Evolutionary conservation across 1,284 basidiomycete species (phyloP).

Genomic region (Leccinum solheimii): DNA sequence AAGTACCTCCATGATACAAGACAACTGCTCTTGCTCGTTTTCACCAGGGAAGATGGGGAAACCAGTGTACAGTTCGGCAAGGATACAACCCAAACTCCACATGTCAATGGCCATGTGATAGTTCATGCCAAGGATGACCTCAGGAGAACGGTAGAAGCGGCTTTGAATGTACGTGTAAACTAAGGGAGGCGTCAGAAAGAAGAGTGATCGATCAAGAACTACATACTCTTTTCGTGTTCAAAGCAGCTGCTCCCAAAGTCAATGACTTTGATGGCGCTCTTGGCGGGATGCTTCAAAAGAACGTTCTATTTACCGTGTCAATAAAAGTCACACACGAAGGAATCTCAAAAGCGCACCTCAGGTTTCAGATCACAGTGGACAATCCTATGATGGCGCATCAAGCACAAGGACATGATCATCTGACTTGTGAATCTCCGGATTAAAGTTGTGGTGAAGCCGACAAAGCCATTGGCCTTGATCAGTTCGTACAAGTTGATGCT

Average conservation of each 20-base stretch:
- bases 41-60: constrained; percentile 99
- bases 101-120: constrained; percentile 96
- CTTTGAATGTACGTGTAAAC: constrained; percentile 98
- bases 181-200: constrained; percentile 37
- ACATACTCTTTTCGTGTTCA: constrained; percentile 96
- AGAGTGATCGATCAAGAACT: background rate
- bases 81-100: constrained; percentile 98
- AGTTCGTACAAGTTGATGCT: constrained; percentile 99
- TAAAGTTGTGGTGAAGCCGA: constrained; percentile 92
- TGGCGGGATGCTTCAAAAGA: constrained; percentile 89
- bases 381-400: constrained; percentile 96
- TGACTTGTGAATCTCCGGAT: constrained; percentile 97
- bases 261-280: constrained; percentile 97
- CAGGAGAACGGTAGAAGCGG: constrained; percentile 96
- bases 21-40: constrained; percentile 97
- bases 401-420: constrained; percentile 86
- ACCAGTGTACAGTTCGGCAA: constrained; percentile 98
- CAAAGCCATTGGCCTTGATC: constrained; percentile 98
- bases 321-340: background rate
- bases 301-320: constrained; percentile 70
- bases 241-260: constrained; percentile 99
- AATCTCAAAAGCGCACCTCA: constrained; percentile 59
- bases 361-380: constrained; percentile 99
- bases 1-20: constrained; percentile 99
- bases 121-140: constrained; percentile 91